phyloP scores from a whole-genome alignment of 495 filamentous ascomycete species.

The Penicillium paradoxum region DNA sequence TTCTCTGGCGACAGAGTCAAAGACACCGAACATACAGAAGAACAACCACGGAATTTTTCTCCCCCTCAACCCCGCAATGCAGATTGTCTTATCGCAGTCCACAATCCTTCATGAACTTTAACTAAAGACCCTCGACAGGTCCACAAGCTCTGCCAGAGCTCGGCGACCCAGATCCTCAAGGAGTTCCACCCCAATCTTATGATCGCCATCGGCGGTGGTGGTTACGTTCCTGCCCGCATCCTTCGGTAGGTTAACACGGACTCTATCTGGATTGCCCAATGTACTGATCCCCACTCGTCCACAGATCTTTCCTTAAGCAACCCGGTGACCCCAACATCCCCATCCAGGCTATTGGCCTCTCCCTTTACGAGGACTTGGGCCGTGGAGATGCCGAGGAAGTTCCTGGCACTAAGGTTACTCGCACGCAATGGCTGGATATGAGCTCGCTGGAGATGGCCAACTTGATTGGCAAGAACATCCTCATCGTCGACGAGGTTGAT shows the following conservation, averaged over 20 bases:
- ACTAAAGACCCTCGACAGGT: slow-evolving; percentile 51
- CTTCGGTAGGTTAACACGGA: slow-evolving; percentile 54
- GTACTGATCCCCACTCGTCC: background rate
- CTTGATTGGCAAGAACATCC: slow-evolving; percentile 91
- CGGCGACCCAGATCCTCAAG: slow-evolving; percentile 74
- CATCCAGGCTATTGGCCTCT: slow-evolving; percentile 98
- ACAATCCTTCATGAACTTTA: background rate
- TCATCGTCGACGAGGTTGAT: slow-evolving; percentile 99
- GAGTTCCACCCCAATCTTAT: slow-evolving; percentile 89
- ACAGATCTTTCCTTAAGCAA: slow-evolving; percentile 87
- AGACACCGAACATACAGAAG: background rate
- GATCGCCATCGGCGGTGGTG: slow-evolving; percentile 97
- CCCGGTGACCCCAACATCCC: slow-evolving; percentile 88
- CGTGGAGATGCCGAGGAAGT: slow-evolving; percentile 59
- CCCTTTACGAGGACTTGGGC: slow-evolving; percentile 84
- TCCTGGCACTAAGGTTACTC: slow-evolving; percentile 88
- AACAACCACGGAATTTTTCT: too few relatives aligned
- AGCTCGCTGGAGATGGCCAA: slow-evolving; percentile 83
- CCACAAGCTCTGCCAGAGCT: slow-evolving; percentile 90
- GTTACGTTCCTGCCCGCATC: slow-evolving; percentile 95
- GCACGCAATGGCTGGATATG: slow-evolving; percentile 97
- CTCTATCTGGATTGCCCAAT: background rate
- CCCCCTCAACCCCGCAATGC: background rate
- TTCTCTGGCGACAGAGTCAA: too few relatives aligned
- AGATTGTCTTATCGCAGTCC: slow-evolving; percentile 1